Percentiles rank a stretch among this genome's conserved stretches.
Evolutionary conservation across 768 basidiomycete species (phyloP).

Genomic region (Fistulinella prunicolor): DNA sequence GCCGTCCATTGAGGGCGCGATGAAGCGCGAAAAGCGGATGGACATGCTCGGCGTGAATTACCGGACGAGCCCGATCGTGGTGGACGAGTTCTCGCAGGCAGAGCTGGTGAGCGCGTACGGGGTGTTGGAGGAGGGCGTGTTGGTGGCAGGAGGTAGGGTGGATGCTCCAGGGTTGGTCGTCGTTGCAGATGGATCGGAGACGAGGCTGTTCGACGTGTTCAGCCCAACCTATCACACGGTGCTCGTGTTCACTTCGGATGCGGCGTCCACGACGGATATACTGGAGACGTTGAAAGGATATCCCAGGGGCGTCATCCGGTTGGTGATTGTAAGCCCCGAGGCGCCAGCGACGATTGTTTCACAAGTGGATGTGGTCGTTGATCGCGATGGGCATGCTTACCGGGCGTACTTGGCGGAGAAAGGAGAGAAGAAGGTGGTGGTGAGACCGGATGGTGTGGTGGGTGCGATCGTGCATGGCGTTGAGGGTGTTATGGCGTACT

Average conservation of each 20-base stretch:
- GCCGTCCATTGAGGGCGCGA: background rate
- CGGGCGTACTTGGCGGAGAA: constrained; percentile 34
- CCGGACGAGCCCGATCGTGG: constrained; percentile 34
- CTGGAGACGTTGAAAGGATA: constrained; percentile 5
- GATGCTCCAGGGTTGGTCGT: constrained; percentile 36
- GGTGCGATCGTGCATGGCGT: constrained; percentile 30
- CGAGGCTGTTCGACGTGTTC: constrained; percentile 26
- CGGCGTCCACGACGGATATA: too few relatives aligned
- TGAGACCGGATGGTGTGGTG: constrained; percentile 44
- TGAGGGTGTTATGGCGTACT: constrained; percentile 10
- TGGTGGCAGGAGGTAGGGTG: constrained; percentile 42
- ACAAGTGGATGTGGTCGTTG: constrained; percentile 36
- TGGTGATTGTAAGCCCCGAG: constrained; percentile 4
- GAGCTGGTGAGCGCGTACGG: constrained; percentile 17
- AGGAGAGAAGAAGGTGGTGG: constrained; percentile 32
- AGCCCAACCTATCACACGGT: constrained; percentile 24
- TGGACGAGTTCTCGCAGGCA: constrained; percentile 33
- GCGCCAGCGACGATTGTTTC: background rate
- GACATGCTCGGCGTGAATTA: constrained; percentile 36
- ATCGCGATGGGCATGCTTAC: constrained; percentile 38
- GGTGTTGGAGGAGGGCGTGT: constrained; percentile 19
- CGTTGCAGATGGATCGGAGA: constrained; percentile 11
- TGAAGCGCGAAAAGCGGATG: constrained; percentile 6
- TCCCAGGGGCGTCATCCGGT: constrained; percentile 25
- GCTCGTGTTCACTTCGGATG: too few relatives aligned